A percentile compares a stretch with the other conserved stretches of the same genome.
These are phyloP conservation scores for Phalaenopsis equestris DNA, from an alignment of 106 monocot genomes.

Conservation along the genomic window DNA sequence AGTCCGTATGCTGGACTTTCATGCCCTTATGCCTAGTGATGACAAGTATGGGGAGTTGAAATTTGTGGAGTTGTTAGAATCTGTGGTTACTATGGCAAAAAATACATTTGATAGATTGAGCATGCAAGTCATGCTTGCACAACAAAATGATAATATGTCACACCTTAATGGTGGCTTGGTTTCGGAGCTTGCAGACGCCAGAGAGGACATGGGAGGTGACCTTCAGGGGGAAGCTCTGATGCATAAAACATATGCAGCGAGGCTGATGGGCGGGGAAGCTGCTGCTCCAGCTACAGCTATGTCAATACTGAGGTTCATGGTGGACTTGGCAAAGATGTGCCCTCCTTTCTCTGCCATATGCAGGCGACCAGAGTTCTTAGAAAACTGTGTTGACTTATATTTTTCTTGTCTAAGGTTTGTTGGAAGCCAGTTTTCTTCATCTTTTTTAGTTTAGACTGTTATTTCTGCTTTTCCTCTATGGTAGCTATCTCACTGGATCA, in stretches of 20 bases:
- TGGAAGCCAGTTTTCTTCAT: neutral
- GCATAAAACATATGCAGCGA: constrained; percentile 98
- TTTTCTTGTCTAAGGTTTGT: constrained; percentile 96
- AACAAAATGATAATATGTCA: constrained; percentile 67
- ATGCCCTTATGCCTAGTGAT: constrained; percentile 87
- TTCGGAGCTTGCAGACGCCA: constrained; percentile 72
- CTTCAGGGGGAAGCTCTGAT: constrained; percentile 96
- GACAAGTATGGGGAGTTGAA: constrained; percentile 77
- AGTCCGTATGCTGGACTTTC: constrained; percentile 96
- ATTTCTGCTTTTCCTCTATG: neutral
- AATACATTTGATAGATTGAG: constrained; percentile 91
- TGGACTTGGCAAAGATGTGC: constrained; percentile 91
- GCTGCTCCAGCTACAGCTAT: constrained; percentile 83
- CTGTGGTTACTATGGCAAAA: constrained; percentile 86
- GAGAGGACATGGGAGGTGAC: constrained; percentile 54
- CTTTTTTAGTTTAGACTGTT: neutral
- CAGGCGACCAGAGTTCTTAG: constrained; percentile 82
- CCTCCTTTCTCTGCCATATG: constrained; percentile 82
- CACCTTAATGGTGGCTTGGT: constrained; percentile 54
- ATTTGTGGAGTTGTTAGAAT: constrained; percentile 86
- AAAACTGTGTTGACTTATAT: constrained; percentile 94
- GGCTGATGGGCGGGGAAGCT: constrained; percentile 95
- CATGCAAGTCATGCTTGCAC: constrained; percentile 65
- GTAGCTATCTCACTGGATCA: neutral
- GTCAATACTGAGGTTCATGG: constrained; percentile 87